A percentile compares a stretch with the other conserved stretches of the same genome.
Evolutionary conservation across 192 early-diverging fungal genomes (phyloP).

Genomic region (Dimargaris xerosporica): DNA sequence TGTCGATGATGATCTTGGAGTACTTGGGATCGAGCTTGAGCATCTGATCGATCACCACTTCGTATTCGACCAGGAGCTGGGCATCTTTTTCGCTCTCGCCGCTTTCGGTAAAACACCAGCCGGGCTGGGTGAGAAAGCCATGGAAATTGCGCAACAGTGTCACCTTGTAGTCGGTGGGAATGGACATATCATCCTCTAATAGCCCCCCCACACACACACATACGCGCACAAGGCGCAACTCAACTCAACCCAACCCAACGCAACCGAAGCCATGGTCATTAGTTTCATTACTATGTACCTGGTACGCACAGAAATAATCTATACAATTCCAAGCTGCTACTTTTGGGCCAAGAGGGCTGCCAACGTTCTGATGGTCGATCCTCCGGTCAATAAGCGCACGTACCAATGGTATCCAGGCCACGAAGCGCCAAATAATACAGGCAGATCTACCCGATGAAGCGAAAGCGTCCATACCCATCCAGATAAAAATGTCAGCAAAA

Average conservation of each 20-base stretch:
- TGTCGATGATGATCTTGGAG: conserved; percentile 80
- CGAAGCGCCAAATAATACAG: conserved; percentile 93
- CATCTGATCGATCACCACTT: conserved; percentile 82
- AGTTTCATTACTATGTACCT: no score
- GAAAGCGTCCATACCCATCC: no score
- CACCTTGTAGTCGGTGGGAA: conserved; percentile 59
- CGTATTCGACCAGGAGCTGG: conserved; percentile 73
- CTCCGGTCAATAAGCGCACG: no score
- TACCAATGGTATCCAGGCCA: conserved; percentile 94
- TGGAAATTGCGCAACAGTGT: conserved; percentile 68
- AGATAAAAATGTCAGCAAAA: no score
- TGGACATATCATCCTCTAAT: conserved; percentile 94
- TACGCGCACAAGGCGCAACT: not conserved
- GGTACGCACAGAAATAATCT: no score
- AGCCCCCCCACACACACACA: not conserved
- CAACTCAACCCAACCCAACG: no score
- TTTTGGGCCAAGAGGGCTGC: no score
- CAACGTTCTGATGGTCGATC: no score
- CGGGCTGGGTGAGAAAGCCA: conserved; percentile 54
- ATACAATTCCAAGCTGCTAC: no score
- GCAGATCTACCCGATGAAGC: no score
- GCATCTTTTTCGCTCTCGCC: conserved; percentile 93
- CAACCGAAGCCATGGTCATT: no score
- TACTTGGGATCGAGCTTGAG: conserved; percentile 57
- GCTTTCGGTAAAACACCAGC: conserved; percentile 68